phyloP scores from a whole-genome alignment of 306 rosid species.

The Trifolium dubium region DNA sequence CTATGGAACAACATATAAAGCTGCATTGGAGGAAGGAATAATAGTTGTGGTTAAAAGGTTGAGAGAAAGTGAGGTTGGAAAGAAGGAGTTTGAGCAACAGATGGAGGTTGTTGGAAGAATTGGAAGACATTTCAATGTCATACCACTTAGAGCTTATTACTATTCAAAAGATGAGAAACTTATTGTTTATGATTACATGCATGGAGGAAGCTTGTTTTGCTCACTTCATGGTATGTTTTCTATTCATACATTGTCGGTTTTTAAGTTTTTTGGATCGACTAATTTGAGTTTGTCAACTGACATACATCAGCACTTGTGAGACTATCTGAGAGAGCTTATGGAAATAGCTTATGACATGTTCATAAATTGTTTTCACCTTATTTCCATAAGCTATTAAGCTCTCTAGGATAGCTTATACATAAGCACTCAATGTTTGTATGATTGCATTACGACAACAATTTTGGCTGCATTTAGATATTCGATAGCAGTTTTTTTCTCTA shows the following conservation, averaged over 20 bases:
- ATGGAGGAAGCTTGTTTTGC: slow-evolving; percentile 67
- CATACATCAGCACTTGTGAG: no score
- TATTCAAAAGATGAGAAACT: slow-evolving; percentile 80
- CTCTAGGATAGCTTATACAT: no score
- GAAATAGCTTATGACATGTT: no score
- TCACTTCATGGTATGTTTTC: slow-evolving; percentile 65
- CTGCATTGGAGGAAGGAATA: slow-evolving; percentile 69
- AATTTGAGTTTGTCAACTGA: no score
- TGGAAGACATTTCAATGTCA: slow-evolving; percentile 61
- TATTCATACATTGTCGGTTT: not conserved
- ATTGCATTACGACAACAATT: not conserved
- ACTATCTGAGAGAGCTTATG: no score
- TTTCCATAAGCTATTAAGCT: no score
- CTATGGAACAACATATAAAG: slow-evolving; percentile 73
- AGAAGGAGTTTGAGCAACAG: slow-evolving; percentile 73
- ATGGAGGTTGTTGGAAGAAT: slow-evolving; percentile 64
- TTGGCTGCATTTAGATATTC: not conserved
- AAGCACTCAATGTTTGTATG: not conserved
- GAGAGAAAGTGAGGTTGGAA: slow-evolving; percentile 59
- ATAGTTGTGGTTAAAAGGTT: slow-evolving; percentile 70
- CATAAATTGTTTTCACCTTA: no score
- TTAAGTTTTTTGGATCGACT: not conserved
- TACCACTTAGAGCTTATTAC: slow-evolving; percentile 68
- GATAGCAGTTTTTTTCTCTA: not conserved
- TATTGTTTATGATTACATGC: slow-evolving; percentile 60